Conservation (phyloP, 2,329 filamentous ascomycete species). For the Dothiorella sarmentorum region DNA sequence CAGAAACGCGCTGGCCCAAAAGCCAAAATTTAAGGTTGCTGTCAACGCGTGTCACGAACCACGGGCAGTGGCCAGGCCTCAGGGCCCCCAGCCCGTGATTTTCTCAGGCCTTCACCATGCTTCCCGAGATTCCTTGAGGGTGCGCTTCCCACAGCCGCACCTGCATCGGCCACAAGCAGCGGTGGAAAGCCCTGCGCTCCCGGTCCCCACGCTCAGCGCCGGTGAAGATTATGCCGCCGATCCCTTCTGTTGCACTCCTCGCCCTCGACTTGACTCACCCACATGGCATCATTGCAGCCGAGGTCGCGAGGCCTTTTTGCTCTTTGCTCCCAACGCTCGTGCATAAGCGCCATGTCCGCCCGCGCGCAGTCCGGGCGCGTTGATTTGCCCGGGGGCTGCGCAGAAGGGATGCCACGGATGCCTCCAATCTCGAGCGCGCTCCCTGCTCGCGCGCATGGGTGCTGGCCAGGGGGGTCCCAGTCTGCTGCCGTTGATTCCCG, state of each 20-base stretch:
- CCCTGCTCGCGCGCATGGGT: slow-evolving; percentile 14
- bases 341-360: slow-evolving; percentile 18
- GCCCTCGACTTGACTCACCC: neutral
- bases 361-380: neutral
- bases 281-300: neutral
- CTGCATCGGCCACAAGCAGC: slow-evolving; percentile 1
- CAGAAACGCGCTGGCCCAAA: slow-evolving; percentile 6
- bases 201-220: neutral
- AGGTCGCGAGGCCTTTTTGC: neutral
- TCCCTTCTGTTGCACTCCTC: neutral
- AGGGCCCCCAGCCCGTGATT: slow-evolving; percentile 15
- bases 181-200: slow-evolving; percentile 7
- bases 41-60: slow-evolving; percentile 18
- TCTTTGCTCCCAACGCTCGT: slow-evolving; percentile 13
- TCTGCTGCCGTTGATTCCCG: slow-evolving; percentile 14
- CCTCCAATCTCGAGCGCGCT: slow-evolving; percentile 14
- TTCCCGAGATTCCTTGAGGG: slow-evolving; percentile 22
- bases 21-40: slow-evolving; percentile 20
- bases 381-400: slow-evolving; percentile 17
- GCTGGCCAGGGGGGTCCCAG: neutral
- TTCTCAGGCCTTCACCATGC: slow-evolving; percentile 20
- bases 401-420: neutral
- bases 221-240: slow-evolving; percentile 20
- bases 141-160: slow-evolving; percentile 14
- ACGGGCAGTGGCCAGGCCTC: slow-evolving; percentile 13